Conservation (phyloP, 129 eudicot species). For the Saussurea involucrata region DNA sequence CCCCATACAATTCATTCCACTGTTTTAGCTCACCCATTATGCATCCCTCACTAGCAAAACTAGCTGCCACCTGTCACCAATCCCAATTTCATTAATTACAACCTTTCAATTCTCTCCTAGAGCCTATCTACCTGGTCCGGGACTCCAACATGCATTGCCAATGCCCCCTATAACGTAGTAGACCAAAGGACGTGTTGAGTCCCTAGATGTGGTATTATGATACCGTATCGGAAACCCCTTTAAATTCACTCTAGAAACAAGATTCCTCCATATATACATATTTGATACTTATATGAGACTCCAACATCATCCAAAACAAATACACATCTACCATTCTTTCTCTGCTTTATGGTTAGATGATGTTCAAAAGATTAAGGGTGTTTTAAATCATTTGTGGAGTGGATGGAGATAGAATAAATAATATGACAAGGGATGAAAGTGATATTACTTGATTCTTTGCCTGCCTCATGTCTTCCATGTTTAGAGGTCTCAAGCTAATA, state of each 20-base stretch:
- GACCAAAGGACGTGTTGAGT: neutral
- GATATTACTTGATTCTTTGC: conserved; percentile 80
- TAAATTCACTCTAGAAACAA: no score
- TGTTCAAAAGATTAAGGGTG: neutral
- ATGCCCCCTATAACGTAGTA: neutral
- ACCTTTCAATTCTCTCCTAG: neutral
- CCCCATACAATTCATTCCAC: conserved; percentile 87
- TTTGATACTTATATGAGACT: neutral
- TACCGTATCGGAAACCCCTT: neutral
- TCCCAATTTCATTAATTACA: neutral
- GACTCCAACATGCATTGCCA: neutral
- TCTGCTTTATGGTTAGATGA: neutral
- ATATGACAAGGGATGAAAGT: neutral
- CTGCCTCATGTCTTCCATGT: conserved; percentile 90
- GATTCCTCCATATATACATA: no score
- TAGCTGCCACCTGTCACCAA: conserved; percentile 72
- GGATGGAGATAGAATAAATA: neutral
- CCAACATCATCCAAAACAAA: neutral
- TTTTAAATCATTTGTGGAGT: neutral
- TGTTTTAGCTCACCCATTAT: conserved; percentile 78
- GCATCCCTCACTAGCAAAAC: conserved; percentile 77
- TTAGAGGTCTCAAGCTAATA: conserved; percentile 66
- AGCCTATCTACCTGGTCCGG: neutral
- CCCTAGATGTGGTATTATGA: neutral
- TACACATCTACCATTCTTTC: neutral